A percentile compares a stretch with the other conserved stretches of the same genome.
Conservation (phyloP, 805 yeast species). For the Ogataea nonfermentans region DNA sequence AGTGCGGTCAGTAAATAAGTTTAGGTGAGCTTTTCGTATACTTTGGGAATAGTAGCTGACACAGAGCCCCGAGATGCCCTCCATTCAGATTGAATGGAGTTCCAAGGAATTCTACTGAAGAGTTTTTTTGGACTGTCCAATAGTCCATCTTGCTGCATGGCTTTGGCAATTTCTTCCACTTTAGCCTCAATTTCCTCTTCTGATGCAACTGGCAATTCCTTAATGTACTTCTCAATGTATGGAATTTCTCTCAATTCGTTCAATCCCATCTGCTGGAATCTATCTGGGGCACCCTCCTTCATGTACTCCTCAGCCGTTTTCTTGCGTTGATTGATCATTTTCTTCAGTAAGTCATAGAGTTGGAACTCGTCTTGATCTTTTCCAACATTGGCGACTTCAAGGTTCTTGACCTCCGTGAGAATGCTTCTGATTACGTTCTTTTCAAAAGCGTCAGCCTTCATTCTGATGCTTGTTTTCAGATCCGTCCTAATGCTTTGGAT, state of each 20-base stretch:
- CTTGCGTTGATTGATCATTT: slow-evolving; percentile 41
- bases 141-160: slow-evolving; percentile 26
- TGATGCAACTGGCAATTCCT: slow-evolving; percentile 37
- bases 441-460: slow-evolving; percentile 35
- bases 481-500: slow-evolving; percentile 32
- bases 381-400: slow-evolving; percentile 33
- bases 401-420: slow-evolving; percentile 40
- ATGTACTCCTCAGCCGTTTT: slow-evolving; percentile 38
- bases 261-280: slow-evolving; percentile 37
- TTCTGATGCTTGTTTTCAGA: slow-evolving; percentile 33
- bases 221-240: slow-evolving; percentile 35
- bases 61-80: slow-evolving; percentile 35
- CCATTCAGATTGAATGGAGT: slow-evolving; percentile 35
- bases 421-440: slow-evolving; percentile 41
- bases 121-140: slow-evolving; percentile 27
- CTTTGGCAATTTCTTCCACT: slow-evolving; percentile 30
- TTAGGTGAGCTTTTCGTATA: slow-evolving; percentile 21
- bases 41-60: slow-evolving; percentile 29
- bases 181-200: slow-evolving; percentile 34
- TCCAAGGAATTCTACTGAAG: slow-evolving; percentile 37
- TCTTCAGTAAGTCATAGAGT: slow-evolving; percentile 33
- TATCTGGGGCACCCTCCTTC: slow-evolving; percentile 40
- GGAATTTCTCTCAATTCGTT: slow-evolving; percentile 40
- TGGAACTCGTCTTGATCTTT: slow-evolving; percentile 32
- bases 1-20: slow-evolving; percentile 2